These are phyloP conservation scores for Plantago elongata DNA, from an alignment of 257 asterid genomes.

Conservation along the genomic window DNA sequence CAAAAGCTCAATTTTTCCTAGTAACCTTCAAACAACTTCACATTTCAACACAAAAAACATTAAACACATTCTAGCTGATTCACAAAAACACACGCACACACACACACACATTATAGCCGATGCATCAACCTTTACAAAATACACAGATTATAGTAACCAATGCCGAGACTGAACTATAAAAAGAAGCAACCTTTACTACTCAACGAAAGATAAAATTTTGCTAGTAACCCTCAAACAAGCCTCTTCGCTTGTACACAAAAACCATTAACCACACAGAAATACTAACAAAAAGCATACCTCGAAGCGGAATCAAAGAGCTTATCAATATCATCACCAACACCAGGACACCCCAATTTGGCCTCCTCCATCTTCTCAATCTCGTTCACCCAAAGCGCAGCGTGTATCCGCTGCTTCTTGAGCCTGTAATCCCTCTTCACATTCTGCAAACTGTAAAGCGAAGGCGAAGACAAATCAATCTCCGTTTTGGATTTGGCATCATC, in stretches of 20 bases:
- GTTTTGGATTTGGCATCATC: conserved; percentile 14
- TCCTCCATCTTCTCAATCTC: conserved; percentile 95
- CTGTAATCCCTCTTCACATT: conserved; percentile 79
- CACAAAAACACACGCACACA: too few species aligned
- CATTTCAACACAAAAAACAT: not conserved
- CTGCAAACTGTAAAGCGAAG: conserved; percentile 62
- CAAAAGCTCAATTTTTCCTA: too few species aligned
- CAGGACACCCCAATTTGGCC: conserved; percentile 62
- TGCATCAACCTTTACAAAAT: too few species aligned
- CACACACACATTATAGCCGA: too few species aligned
- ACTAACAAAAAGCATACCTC: conserved; percentile 40
- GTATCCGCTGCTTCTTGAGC: conserved; percentile 77
- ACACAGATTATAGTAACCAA: too few species aligned
- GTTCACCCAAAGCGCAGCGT: conserved; percentile 85
- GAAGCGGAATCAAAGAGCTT: conserved; percentile 78
- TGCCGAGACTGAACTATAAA: too few species aligned
- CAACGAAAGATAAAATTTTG: too few species aligned
- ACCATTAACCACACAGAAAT: not conserved
- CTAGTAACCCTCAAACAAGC: not conserved
- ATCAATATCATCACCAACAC: conserved; percentile 63
- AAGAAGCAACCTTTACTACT: too few species aligned
- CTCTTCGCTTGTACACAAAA: not conserved
- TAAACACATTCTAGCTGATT: not conserved
- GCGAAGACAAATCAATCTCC: too few species aligned
- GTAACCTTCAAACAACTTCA: not conserved